Base-by-base conservation (phyloP, 2,329 filamentous ascomycete species). In the Colletotrichum shisoi region DNA sequence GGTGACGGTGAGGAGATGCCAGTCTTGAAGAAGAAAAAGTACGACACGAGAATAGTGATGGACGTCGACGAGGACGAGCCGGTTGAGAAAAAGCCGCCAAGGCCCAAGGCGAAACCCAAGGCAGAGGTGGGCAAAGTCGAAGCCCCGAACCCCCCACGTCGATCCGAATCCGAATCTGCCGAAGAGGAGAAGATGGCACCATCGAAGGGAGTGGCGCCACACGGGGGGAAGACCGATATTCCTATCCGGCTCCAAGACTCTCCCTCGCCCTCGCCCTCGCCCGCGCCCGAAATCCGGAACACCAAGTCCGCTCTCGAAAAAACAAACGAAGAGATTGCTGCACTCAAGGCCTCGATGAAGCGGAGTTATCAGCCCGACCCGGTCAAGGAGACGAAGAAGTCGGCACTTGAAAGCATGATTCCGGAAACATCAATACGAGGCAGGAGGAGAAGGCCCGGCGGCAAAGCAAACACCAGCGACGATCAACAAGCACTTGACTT, bases 321-420 rank as follows among this genome's bases (percentile, higher is more conserved):
- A 71, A 91, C 91, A 3, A 94, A 94, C 71, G 91, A 91, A 44
- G 90, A 95, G 73, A 93, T 94, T 61, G 91, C 90, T 4, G 89
- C 89, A 1, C 80, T 95, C 4, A 94, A 94, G 76, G 90, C 90
- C 9, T 93, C 91, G 0, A 92, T 95, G 89, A 90, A 89, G 74
- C 85, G 91, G 40, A 90, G 84, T 24, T 79, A 85, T 31, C 78
- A 84, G 59, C 74, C 77, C 0, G 82, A 81, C 71, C 79, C 83
- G 1, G 81, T 83, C 34, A 80, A 83, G 67, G 83, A 88, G 70
- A 85, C 85, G 70, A 87, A 86, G 73, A 90, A 89, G 72, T 89
- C 89, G 1, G 84, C 88, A 24, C 76, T 94, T 5, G 91, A 93
- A 74, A 83, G 85, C 40, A 87, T 94, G 84, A 90, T 95, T 24